A percentile compares a stretch with the other conserved stretches of the same genome.
These are phyloP conservation scores for Leptosphaerulina australis DNA, from an alignment of 2,329 filamentous ascomycete genomes.

Conservation along the genomic window DNA sequence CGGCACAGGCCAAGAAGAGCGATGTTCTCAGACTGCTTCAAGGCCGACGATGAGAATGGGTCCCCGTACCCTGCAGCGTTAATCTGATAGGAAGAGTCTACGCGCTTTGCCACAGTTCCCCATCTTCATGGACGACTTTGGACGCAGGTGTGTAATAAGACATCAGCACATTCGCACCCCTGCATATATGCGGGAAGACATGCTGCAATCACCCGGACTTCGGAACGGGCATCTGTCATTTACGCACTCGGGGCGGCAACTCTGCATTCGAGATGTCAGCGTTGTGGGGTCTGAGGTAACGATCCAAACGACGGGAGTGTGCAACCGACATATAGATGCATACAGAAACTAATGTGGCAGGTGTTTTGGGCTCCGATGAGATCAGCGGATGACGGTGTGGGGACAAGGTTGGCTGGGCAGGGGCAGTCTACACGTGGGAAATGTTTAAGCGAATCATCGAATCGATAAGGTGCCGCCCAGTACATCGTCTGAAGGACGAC, in stretches of 20 bases:
- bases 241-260: background rate
- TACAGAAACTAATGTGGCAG: slow-evolving; percentile 14
- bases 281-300: slow-evolving; percentile 6
- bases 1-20: slow-evolving; percentile 17
- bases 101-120: slow-evolving; percentile 14
- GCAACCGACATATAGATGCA: slow-evolving; percentile 4
- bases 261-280: slow-evolving; percentile 5
- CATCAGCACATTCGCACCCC: slow-evolving; percentile 7
- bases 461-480: slow-evolving; percentile 15
- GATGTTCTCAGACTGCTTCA: slow-evolving; percentile 12
- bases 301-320: slow-evolving; percentile 3
- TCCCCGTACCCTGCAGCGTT: slow-evolving; percentile 7
- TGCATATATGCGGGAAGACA: slow-evolving; percentile 10
- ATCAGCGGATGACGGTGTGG: slow-evolving; percentile 14
- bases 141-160: background rate
- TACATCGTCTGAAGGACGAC: slow-evolving; percentile 5
- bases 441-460: slow-evolving; percentile 13
- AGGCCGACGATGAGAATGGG: slow-evolving; percentile 5
- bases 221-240: slow-evolving; percentile 20
- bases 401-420: slow-evolving; percentile 13
- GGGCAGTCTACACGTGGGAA: slow-evolving; percentile 13
- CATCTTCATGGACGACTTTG: slow-evolving; percentile 12
- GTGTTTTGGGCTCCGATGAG: slow-evolving; percentile 10
- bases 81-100: slow-evolving; percentile 1
- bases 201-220: slow-evolving; percentile 9